These are phyloP conservation scores for Candida boidinii DNA, from an alignment of 805 yeast species.

Conservation along the genomic window DNA sequence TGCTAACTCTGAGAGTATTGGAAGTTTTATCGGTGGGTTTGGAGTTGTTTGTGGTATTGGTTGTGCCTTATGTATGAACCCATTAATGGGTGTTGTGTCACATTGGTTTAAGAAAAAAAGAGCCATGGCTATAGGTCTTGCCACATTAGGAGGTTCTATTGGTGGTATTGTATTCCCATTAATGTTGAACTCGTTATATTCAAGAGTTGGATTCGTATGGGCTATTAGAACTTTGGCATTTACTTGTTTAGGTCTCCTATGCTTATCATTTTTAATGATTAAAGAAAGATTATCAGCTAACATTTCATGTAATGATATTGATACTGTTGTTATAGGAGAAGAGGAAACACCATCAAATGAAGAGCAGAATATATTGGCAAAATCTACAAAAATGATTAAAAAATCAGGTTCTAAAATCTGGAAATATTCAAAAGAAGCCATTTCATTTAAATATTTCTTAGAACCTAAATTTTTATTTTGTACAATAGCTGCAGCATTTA, in stretches of 20 bases:
- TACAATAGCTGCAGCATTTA: slow-evolving; percentile 29
- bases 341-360: too few relatives aligned
- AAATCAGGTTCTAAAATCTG: not conserved
- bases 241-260: slow-evolving; percentile 13
- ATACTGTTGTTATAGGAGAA: slow-evolving; percentile 25
- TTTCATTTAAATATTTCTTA: slow-evolving; percentile 24
- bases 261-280: slow-evolving; percentile 23
- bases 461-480: slow-evolving; percentile 29
- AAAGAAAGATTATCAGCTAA: slow-evolving; percentile 27
- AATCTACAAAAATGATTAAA: not conserved
- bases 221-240: slow-evolving; percentile 42
- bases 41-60: slow-evolving; percentile 33
- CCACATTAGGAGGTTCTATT: slow-evolving; percentile 49
- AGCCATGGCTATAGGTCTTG: slow-evolving; percentile 25
- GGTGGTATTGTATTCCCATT: slow-evolving; percentile 61
- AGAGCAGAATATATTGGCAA: too few relatives aligned
- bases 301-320: slow-evolving; percentile 8
- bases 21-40: slow-evolving; percentile 34
- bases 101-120: slow-evolving; percentile 36
- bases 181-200: slow-evolving; percentile 35
- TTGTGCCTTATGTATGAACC: slow-evolving; percentile 33
- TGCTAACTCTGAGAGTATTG: slow-evolving; percentile 32
- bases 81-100: slow-evolving; percentile 36
- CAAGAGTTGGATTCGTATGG: slow-evolving; percentile 50
- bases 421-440: slow-evolving; percentile 12